Evolutionary conservation across 495 filamentous ascomycete species (phyloP), one percentile per base, ranked within the genome.

Genomic region (Aspergillus hancockii): DNA sequence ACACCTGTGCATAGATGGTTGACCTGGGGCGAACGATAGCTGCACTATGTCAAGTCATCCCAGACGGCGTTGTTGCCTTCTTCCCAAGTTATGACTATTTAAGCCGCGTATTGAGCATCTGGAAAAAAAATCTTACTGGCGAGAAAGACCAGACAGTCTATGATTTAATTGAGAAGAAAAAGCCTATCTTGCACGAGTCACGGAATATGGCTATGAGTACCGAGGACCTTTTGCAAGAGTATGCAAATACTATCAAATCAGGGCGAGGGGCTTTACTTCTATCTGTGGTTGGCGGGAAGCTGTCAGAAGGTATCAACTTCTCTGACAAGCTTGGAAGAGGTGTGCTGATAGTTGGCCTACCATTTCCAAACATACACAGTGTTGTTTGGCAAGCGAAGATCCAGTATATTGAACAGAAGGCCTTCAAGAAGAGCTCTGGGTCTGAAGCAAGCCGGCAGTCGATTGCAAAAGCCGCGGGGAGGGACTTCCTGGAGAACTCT

Each of bases 221-320:
- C 47, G 92, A 97, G 45, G 81, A 87, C 10, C 74, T 89, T 0
- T 84, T 98, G 8, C 71, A 79, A 30, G 80, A 83, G 21, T 98
- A 98, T 68, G 82, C 83, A 22, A 71, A 82, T 45, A 84, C 86
- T 14, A 88, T 97, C 61, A 78, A 88, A 45, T 63, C 72, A 5
- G 79, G 81, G 14, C 82, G 81, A 57, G 94, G 94, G 8, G 92
- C 88, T 0, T 78, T 97, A 10, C 80, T 98, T 3, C 82, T 98
- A n/a, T 90, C 90, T 38, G 91, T 98, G n/a, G 87, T 98, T 4
- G 93, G 94, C 40, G 94, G 94, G 31, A 94, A 92, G 62, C 83
- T 98, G 73, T 93, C 89, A 54, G 94, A 98, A 74, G 94, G 94
- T 55, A 98, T 98, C 77, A 98, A 98, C 73, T 98, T 98, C 79